Evolutionary conservation across 306 rosid species (phyloP).

Genomic region (Glycine soja): DNA sequence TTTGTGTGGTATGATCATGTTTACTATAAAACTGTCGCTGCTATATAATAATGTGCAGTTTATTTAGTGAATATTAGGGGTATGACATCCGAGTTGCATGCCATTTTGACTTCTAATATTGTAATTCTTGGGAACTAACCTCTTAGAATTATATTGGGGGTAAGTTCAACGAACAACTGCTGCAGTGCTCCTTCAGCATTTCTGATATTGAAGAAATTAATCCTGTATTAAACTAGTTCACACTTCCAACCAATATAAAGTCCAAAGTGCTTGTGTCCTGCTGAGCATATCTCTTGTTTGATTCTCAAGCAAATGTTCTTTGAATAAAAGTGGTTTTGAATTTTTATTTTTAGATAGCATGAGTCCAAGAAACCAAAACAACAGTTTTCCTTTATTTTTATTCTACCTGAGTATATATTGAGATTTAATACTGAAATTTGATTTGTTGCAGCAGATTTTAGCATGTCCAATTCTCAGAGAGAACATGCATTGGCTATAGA

Average conservation of each 20-base stretch:
- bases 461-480: constrained; percentile 76
- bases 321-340: constrained; percentile 33
- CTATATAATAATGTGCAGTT: too few relatives aligned
- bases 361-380: constrained; percentile 17
- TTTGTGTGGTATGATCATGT: too few relatives aligned
- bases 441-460: constrained; percentile 70
- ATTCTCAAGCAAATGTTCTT: background rate
- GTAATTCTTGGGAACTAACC: too few relatives aligned
- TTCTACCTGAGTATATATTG: constrained; percentile 4
- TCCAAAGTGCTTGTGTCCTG: constrained; percentile 22
- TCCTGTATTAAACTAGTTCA: background rate
- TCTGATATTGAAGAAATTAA: too few relatives aligned
- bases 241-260: constrained; percentile 23
- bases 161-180: too few relatives aligned
- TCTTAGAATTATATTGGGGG: too few relatives aligned
- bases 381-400: constrained; percentile 3
- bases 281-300: constrained; percentile 19
- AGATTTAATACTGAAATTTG: constrained; percentile 32
- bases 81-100: too few relatives aligned
- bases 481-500: constrained; percentile 75
- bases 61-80: too few relatives aligned
- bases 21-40: too few relatives aligned
- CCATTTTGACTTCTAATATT: too few relatives aligned
- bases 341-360: constrained; percentile 32
- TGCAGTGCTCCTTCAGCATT: too few relatives aligned